phyloP scores from a whole-genome alignment of 1,284 basidiomycete species.

The Boletus albobrunnescens region DNA sequence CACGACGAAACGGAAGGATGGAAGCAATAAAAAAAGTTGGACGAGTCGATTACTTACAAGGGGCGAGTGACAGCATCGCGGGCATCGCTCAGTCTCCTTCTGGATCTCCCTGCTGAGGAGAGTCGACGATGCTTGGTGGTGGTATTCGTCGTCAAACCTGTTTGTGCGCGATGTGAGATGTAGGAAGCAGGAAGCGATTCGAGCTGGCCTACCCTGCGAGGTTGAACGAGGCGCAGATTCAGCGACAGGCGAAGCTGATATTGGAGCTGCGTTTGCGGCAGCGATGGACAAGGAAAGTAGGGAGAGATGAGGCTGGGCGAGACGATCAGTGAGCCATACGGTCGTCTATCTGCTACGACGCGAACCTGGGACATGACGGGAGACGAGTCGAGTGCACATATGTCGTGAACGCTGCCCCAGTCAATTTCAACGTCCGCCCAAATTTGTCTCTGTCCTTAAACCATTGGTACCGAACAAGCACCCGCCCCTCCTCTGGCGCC shows the following conservation, averaged over 20 bases:
- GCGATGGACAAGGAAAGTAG: conserved; percentile 65
- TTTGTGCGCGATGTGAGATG: conserved; percentile 5
- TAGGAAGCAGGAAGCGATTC: neutral
- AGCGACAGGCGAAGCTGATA: conserved; percentile 35
- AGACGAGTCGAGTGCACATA: conserved; percentile 11
- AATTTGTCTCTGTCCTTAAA: conserved; percentile 21
- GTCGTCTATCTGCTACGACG: neutral
- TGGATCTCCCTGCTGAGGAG: conserved; percentile 62
- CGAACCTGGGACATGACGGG: conserved; percentile 30
- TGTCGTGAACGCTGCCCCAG: neutral
- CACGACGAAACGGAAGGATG: neutral
- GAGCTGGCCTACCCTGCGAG: conserved; percentile 17
- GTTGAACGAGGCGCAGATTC: conserved; percentile 18
- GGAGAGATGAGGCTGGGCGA: conserved; percentile 34
- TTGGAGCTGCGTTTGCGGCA: conserved; percentile 48
- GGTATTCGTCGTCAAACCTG: conserved; percentile 32
- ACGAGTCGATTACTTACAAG: conserved; percentile 49
- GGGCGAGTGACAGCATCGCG: conserved; percentile 68
- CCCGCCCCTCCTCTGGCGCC: neutral
- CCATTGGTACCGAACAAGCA: conserved; percentile 12
- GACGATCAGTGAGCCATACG: conserved; percentile 4
- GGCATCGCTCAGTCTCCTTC: conserved; percentile 69
- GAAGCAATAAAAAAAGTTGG: neutral
- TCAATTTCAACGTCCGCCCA: conserved; percentile 25
- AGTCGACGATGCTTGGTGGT: conserved; percentile 57